phyloP scores from a whole-genome alignment of 78 protist genomes.

The Tieghemostelium lacteum region DNA sequence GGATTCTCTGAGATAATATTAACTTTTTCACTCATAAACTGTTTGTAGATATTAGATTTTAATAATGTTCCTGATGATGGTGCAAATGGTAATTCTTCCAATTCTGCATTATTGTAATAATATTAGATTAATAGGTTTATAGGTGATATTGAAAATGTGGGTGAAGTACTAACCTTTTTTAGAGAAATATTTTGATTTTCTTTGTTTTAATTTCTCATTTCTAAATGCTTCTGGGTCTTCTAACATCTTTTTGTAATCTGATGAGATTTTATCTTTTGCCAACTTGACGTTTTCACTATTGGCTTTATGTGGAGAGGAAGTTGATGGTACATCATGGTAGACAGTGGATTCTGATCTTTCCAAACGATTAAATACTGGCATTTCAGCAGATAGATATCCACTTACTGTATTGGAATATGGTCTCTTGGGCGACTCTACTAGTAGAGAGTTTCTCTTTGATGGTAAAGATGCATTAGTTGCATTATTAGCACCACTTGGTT shows the following conservation, averaged over 20 bases:
- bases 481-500: constrained; percentile 10
- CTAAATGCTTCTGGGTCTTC: constrained; percentile 69
- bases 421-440: neutral
- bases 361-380: neutral
- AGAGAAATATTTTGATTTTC: constrained; percentile 58
- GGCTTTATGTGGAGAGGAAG: neutral
- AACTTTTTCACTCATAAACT: constrained; percentile 58
- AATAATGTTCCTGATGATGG: constrained; percentile 70
- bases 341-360: constrained; percentile 57
- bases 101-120: constrained; percentile 4
- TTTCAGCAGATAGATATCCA: neutral
- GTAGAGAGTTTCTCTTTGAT: constrained; percentile 1
- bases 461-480: neutral
- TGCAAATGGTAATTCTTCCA: constrained; percentile 42
- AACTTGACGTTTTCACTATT: constrained; percentile 22
- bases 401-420: neutral
- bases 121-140: too few relatives aligned
- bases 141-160: neutral
- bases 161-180: constrained; percentile 34
- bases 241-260: constrained; percentile 70
- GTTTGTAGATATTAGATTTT: constrained; percentile 58
- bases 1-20: constrained; percentile 29
- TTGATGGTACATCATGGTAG: neutral
- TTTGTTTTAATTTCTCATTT: constrained; percentile 68
- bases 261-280: constrained; percentile 63